A percentile compares a stretch with the other conserved stretches of the same genome.
Evolutionary conservation across 108 stramenopile genomes (phyloP).

Genomic region (Schizochytrium sp.): DNA sequence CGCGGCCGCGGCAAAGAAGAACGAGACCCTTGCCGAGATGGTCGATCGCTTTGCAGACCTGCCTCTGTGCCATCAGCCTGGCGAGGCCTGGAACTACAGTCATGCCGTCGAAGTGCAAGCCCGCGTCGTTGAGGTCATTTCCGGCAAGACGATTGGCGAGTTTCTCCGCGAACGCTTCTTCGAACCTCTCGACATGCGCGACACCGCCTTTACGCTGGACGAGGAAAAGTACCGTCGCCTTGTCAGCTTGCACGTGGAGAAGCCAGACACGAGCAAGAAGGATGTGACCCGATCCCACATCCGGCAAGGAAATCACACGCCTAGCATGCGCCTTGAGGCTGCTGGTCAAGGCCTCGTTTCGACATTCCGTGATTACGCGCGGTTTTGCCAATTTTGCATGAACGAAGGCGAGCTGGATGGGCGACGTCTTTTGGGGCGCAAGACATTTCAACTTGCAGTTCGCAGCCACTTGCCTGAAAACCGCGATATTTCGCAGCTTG

Average conservation of each 20-base stretch:
- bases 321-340: not conserved
- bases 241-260: conserved; percentile 11
- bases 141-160: not conserved
- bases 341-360: conserved; percentile 28
- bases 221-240: not conserved
- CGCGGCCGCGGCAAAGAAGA: not conserved
- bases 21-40: not conserved
- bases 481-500: not conserved
- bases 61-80: conserved; percentile 23
- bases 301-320: not conserved
- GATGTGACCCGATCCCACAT: not conserved
- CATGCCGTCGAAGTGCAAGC: conserved; percentile 10
- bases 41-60: not conserved
- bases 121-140: conserved; percentile 20
- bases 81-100: conserved; percentile 18
- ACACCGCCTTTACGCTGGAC: conserved; percentile 16
- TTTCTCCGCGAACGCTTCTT: conserved; percentile 24
- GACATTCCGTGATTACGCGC: conserved; percentile 18
- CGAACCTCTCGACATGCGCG: conserved; percentile 19
- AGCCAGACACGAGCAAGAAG: not conserved
- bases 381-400: not conserved
- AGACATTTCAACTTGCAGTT: not conserved
- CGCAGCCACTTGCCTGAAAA: conserved; percentile 13
- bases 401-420: conserved; percentile 3
- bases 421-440: not conserved